Percentiles rank a stretch among this genome's conserved stretches.
phyloP scores from a whole-genome alignment of 2,329 filamentous ascomycete species.

The Aureobasidium sp. region DNA sequence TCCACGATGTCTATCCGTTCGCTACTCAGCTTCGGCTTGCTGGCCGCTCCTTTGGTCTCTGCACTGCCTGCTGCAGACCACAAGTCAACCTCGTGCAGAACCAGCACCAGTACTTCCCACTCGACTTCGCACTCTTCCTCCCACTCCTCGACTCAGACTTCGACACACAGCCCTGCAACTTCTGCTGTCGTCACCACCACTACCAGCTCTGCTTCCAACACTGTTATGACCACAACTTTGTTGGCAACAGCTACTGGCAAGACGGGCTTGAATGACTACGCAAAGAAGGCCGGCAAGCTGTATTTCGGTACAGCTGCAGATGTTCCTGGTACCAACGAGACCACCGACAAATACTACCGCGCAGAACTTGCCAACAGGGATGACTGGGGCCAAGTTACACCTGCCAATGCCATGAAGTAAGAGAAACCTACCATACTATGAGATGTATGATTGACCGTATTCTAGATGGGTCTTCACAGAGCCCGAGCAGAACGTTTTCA shows the following conservation, averaged over 20 bases:
- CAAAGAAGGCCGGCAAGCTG: slow-evolving; percentile 47
- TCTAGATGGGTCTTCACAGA: slow-evolving; percentile 54
- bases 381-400: slow-evolving; percentile 60
- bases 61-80: slow-evolving; percentile 9
- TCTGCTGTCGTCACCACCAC: neutral
- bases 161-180: neutral
- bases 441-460: neutral
- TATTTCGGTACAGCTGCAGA: slow-evolving; percentile 56
- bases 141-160: neutral
- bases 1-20: slow-evolving; percentile 16
- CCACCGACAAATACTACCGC: slow-evolving; percentile 50
- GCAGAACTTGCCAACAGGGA: slow-evolving; percentile 47
- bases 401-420: slow-evolving; percentile 53
- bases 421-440: neutral
- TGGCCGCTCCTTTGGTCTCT: slow-evolving; percentile 10
- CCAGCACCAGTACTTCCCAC: slow-evolving; percentile 11
- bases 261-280: slow-evolving; percentile 44
- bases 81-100: slow-evolving; percentile 12
- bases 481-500: slow-evolving; percentile 50
- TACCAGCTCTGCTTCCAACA: slow-evolving; percentile 11
- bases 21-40: slow-evolving; percentile 11
- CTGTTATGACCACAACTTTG: slow-evolving; percentile 8
- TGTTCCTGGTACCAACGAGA: slow-evolving; percentile 37
- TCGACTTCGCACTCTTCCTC: neutral
- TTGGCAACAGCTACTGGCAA: slow-evolving; percentile 1